Evolutionary conservation across 1,139 yeast species (phyloP).

Genomic region (Hemisphaericaspora xylofermentans): DNA sequence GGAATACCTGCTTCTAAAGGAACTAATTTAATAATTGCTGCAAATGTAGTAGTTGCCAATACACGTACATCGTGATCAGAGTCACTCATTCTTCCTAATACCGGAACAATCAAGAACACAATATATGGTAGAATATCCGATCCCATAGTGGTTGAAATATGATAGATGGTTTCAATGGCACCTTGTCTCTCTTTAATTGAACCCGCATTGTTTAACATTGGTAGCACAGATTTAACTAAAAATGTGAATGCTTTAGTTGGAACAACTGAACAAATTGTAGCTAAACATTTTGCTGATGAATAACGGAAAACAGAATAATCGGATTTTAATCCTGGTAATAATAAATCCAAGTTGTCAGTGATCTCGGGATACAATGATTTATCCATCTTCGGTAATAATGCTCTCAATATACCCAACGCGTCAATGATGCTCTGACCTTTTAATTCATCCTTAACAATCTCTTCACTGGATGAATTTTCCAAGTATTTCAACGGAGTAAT

Average conservation of each 20-base stretch:
- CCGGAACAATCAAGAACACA: conserved; percentile 93
- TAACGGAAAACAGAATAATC: conserved; percentile 79
- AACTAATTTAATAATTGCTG: conserved; percentile 89
- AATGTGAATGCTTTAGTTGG: conserved; percentile 77
- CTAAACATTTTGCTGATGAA: conserved; percentile 87
- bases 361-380: conserved; percentile 49
- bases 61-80: conserved; percentile 85
- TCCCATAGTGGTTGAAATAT: conserved; percentile 83
- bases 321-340: conserved; percentile 66
- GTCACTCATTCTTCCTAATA: conserved; percentile 97
- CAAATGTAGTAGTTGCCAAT: conserved; percentile 93
- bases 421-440: conserved; percentile 85
- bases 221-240: conserved; percentile 74
- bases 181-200: conserved; percentile 83
- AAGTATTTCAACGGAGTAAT: conserved; percentile 57
- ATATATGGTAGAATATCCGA: conserved; percentile 88
- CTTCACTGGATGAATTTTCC: conserved; percentile 28
- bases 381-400: conserved; percentile 66
- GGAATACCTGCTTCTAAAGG: conserved; percentile 98
- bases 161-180: conserved; percentile 88
- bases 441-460: conserved; percentile 42
- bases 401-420: conserved; percentile 78
- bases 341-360: conserved; percentile 42
- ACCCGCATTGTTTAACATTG: conserved; percentile 81
- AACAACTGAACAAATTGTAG: conserved; percentile 72